Conservation (phyloP, 2,329 filamentous ascomycete genomes). For the Colletotrichum sansevieriae region DNA sequence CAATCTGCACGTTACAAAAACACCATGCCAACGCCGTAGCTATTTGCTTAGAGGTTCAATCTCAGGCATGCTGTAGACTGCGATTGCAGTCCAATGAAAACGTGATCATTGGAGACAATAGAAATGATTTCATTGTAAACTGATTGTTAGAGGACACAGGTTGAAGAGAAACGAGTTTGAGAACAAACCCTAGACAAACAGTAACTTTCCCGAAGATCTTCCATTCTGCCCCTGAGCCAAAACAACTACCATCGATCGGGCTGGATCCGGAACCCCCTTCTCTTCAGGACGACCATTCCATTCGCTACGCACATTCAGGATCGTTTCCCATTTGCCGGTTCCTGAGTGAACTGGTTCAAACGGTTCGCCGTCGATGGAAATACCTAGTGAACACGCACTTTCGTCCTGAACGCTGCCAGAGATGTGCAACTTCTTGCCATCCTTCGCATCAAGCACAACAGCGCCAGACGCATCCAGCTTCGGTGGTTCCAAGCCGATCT, state of each 20-base stretch:
- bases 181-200: neutral
- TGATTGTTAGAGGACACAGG: too few species aligned
- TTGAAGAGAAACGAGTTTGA: too few species aligned
- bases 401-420: neutral
- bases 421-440: neutral
- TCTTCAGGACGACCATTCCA: neutral
- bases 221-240: neutral
- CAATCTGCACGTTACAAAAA: too few species aligned
- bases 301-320: neutral
- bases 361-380: neutral
- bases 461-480: neutral
- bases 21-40: too few species aligned
- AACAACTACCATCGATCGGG: neutral
- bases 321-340: neutral
- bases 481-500: neutral
- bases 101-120: too few species aligned
- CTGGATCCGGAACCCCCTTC: slow-evolving; percentile 1
- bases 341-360: neutral
- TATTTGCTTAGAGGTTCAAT: too few species aligned
- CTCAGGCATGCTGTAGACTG: too few species aligned
- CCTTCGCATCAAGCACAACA: neutral
- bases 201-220: neutral
- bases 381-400: neutral
- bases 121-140: too few species aligned
- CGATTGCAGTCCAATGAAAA: too few species aligned